Evolutionary conservation across 1,139 yeast species (phyloP).

Genomic region (Blastobotrys buckinghamii): DNA sequence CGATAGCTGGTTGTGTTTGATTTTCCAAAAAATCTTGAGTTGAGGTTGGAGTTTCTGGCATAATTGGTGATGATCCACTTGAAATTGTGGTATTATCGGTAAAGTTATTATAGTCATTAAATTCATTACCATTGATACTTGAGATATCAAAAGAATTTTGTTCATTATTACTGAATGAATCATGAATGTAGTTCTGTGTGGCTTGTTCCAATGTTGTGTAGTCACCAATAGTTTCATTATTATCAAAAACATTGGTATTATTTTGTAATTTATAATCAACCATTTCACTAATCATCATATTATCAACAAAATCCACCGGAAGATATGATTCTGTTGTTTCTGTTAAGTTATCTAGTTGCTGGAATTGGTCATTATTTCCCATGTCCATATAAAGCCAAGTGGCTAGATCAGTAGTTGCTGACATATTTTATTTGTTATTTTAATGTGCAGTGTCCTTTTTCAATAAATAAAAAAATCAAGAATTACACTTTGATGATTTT

Average conservation of each 20-base stretch:
- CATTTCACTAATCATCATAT: not conserved
- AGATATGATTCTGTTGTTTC: not conserved
- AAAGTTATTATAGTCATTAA: not conserved
- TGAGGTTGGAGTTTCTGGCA: constrained; percentile 3
- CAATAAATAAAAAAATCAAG: no score
- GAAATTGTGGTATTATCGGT: constrained; percentile 1
- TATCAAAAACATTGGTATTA: no score
- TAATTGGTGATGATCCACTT: constrained; percentile 1
- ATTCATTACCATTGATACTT: not conserved
- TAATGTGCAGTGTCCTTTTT: no score
- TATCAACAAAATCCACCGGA: not conserved
- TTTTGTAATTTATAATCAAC: no score
- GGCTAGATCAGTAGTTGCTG: no score
- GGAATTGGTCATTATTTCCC: no score
- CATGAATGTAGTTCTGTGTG: not conserved
- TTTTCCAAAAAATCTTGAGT: not conserved
- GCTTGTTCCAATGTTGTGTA: no score
- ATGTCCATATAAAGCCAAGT: no score
- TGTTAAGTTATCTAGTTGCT: no score
- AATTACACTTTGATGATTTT: no score
- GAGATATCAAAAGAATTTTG: not conserved
- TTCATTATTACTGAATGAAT: not conserved
- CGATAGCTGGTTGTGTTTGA: not conserved
- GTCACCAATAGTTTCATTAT: no score
- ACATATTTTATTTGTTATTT: no score